Conservation (phyloP, 495 filamentous ascomycete genomes). For the Penicillium arizonense region DNA sequence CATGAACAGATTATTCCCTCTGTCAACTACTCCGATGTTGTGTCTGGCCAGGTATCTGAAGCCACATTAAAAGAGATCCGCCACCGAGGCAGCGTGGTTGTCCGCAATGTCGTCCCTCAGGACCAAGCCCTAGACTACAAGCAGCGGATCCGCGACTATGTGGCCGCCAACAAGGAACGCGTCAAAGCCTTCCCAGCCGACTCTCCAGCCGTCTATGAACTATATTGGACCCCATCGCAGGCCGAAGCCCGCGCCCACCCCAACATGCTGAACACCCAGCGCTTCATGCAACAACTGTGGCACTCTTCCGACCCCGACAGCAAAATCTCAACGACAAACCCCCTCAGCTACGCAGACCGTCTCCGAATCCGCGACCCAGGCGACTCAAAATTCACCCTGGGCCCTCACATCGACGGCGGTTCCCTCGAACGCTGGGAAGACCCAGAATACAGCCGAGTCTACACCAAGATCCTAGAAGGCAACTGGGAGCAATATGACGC, state of each 20-base stretch:
- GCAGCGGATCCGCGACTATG: conserved; percentile 55
- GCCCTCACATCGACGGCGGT: conserved; percentile 84
- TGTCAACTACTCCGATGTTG: conserved; percentile 55
- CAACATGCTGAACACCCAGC: conserved; percentile 65
- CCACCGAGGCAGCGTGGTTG: conserved; percentile 61
- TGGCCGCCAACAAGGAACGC: conserved; percentile 50
- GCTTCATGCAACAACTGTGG: conserved; percentile 71
- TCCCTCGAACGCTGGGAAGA: conserved; percentile 86
- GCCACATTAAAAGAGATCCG: conserved; percentile 51
- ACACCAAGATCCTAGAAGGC: conserved; percentile 69
- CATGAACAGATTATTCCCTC: conserved; percentile 53
- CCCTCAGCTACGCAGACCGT: conserved; percentile 77
- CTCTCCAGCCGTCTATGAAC: conserved; percentile 77
- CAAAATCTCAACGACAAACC: conserved; percentile 61
- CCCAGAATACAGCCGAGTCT: conserved; percentile 73
- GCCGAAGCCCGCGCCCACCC: conserved; percentile 70
- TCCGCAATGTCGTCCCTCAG: conserved; percentile 61
- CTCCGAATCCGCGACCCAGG: conserved; percentile 65
- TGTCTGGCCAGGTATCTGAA: conserved; percentile 43
- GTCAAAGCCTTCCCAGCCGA: conserved; percentile 55
- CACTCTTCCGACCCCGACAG: conserved; percentile 63
- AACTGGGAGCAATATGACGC: conserved; percentile 81
- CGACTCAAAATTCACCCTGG: conserved; percentile 77
- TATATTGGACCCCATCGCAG: conserved; percentile 85
- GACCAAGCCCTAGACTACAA: conserved; percentile 53